Evolutionary conservation across 1,284 basidiomycete species (phyloP), one percentile per base, ranked within the genome.

Genomic region (Irpex sp.): DNA sequence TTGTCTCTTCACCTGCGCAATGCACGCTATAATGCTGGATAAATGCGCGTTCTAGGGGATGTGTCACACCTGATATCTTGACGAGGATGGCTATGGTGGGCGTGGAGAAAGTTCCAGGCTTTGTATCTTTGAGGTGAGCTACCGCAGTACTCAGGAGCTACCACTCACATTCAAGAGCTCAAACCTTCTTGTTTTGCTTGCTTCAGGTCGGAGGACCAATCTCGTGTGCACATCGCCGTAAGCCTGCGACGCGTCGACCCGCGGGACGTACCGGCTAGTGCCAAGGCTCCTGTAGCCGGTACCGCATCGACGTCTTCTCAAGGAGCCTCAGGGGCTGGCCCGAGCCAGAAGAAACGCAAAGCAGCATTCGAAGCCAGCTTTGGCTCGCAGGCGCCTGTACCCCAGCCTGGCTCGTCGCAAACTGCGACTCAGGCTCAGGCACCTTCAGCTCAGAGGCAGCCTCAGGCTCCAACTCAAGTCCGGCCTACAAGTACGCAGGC

Each of bases 11-110:
- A 47, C 11, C 1, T 3, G 15, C 40, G 2, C 11, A 47, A 47
- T 47, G 15, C 15, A 15, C 21, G 15, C 2, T 40, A 4, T 0
- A n/a, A n/a, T 11, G 4, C 4, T 31, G 38, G 19, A 26, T 37
- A 38, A 62, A 58, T 36, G n/a, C 15, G 59, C 61, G 58, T 47
- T 48, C 1, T 58, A 91, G 89, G 90, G 88, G 86, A 67, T 92
- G 90, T 65, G 85, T 91, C 9, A 88, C 87, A 5, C 79, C 83
- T 4, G 74, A 77, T 51, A 85, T 87, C 55, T 74, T 92, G 40
- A 73, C 71, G 26, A 71, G 78, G 55, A 76, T 92, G 54, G 82
- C 84, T 44, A 61, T 73, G 11, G 71, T 77, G 51, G 74, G 77
- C 57, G 66, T 86, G 44, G 77, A 81, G 15, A 73, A 68, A 34